Conservation (phyloP, 495 filamentous ascomycete species). For the Cladorrhinum samala region DNA sequence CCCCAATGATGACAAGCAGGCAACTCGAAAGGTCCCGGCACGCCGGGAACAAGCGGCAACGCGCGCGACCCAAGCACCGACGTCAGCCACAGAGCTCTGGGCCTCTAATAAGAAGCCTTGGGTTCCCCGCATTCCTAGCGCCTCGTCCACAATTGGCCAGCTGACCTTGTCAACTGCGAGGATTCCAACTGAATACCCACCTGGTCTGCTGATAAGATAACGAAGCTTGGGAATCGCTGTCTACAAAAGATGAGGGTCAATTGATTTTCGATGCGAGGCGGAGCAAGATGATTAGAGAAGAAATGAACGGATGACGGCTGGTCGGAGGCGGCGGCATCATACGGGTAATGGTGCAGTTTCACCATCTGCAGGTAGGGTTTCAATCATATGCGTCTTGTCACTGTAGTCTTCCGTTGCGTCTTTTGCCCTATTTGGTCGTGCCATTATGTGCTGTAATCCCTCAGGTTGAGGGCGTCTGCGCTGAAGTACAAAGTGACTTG, state of each 20-base stretch:
- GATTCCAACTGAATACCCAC: neutral
- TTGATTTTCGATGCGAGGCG: no score
- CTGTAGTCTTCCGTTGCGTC: neutral
- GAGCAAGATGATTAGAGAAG: no score
- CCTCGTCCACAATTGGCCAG: constrained; percentile 1
- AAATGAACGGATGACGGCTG: no score
- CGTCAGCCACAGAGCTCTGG: neutral
- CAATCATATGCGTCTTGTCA: no score
- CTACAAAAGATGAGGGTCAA: no score
- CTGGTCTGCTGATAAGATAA: neutral
- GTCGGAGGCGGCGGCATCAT: no score
- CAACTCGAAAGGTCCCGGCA: neutral
- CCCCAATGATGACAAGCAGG: constrained; percentile 6
- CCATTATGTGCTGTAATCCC: neutral
- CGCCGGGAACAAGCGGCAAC: neutral
- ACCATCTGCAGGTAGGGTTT: neutral
- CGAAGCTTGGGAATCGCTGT: neutral
- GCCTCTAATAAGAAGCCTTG: no score
- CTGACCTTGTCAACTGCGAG: neutral
- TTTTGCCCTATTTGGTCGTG: constrained; percentile 6
- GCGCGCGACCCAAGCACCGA: neutral
- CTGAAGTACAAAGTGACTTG: neutral
- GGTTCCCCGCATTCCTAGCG: constrained; percentile 1
- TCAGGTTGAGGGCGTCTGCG: constrained; percentile 4
- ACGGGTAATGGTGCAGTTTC: neutral